Evolutionary conservation across 2,329 filamentous ascomycete genomes (phyloP), one percentile per base, ranked within the genome.

Genomic region (Ophiostoma fasciatum): DNA sequence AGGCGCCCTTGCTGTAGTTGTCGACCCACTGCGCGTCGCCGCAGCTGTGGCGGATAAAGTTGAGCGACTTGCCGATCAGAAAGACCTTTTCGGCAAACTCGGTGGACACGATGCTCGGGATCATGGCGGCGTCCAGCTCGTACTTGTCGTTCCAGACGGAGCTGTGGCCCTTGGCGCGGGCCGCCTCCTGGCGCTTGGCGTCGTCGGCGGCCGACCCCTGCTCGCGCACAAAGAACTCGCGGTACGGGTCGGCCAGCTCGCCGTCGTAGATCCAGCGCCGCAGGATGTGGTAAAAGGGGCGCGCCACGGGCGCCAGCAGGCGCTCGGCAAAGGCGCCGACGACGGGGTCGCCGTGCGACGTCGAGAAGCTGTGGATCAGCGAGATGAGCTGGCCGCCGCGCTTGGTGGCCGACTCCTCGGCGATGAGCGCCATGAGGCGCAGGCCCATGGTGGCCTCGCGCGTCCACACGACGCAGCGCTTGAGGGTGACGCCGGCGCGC

Each of bases 121-220:
- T 77, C 81, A 94, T 90, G 32, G 72, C 68, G 40, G 81, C 70
- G 47, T 82, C 78, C 27, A 94, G 67, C 50, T 83, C 81, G 59
- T 94, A 98, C 54, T 96, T 96, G 57, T 94, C 85, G 55, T 96
- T 87, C 90, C 90, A 98, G 2, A 96, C 87, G 46, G 87, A 94
- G 26, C 80, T 87, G 13, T 82, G 81, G 18, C 74, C 78, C 33
- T 66, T 68, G 34, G 62, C 61, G 46, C 64, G 68, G 33, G 57
- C 50, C 39, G 65, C 61, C 22, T 44, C 42, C 29, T 45, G 36
- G 14, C 31, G 37, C 64, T 49, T 62, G 54, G 43, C 59, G 47
- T 47, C 49, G 33, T 56, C 51, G 21, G 64, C 58, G 31, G 60
- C 58, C 5, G 72, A 66, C 35, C 77, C 71, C 47, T 88, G 83